A percentile compares a stretch with the other conserved stretches of the same genome.
Conservation (phyloP, 768 basidiomycete genomes). For the Amanita pallidorosea region DNA sequence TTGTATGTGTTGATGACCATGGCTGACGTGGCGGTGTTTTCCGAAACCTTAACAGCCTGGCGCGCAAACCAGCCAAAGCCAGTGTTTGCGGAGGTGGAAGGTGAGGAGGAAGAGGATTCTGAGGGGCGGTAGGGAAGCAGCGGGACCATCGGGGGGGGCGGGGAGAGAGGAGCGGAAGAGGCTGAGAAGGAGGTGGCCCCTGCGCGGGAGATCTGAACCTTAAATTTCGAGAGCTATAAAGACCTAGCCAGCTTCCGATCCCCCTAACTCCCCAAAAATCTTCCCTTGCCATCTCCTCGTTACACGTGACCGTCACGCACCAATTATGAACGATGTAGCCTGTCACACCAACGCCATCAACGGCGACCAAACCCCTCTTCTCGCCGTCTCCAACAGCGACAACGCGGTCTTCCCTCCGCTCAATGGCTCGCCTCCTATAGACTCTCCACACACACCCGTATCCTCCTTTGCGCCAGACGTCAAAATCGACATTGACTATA, state of each 20-base stretch:
- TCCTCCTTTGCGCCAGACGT: constrained; percentile 39
- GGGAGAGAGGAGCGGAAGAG: constrained; percentile 15
- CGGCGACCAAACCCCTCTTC: constrained; percentile 16
- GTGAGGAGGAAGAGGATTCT: no score
- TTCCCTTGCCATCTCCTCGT: constrained; percentile 42
- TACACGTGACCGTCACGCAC: constrained; percentile 73
- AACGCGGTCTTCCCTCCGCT: constrained; percentile 21
- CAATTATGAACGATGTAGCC: constrained; percentile 50
- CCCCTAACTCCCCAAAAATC: constrained; percentile 72
- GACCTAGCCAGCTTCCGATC: constrained; percentile 58
- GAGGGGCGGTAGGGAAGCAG: constrained; percentile 13
- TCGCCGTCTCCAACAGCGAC: constrained; percentile 28
- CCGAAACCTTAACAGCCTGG: constrained; percentile 67
- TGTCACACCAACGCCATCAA: constrained; percentile 24
- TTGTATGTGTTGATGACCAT: constrained; percentile 31
- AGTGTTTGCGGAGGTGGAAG: constrained; percentile 62
- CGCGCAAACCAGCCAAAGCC: constrained; percentile 76
- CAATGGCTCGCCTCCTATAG: constrained; percentile 29
- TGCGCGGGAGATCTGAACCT: constrained; percentile 79
- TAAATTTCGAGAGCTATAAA: constrained; percentile 76
- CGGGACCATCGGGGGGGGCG: constrained; percentile 11
- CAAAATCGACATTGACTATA: constrained; percentile 54
- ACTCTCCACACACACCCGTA: constrained; percentile 54
- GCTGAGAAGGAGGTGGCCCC: constrained; percentile 43
- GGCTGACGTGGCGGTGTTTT: constrained; percentile 57